phyloP scores from a whole-genome alignment of 192 early-diverging fungal genomes.

The Coemansia sp. region DNA sequence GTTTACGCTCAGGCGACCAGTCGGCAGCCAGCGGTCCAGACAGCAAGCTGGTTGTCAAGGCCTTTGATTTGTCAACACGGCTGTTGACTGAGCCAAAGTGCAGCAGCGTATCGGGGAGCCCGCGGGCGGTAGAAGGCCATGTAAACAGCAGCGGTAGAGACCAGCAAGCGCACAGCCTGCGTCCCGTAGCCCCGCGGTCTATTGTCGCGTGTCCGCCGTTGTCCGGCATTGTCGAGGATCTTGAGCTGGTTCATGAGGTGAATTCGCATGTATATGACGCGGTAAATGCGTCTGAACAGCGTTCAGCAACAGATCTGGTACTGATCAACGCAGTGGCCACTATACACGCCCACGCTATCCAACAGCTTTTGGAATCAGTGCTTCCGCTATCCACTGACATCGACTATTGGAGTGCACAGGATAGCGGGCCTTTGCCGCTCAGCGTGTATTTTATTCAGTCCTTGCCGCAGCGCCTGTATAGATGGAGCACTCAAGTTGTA shows the following conservation, averaged over 20 bases:
- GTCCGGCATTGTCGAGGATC: constrained; percentile 11
- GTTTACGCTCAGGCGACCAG: not conserved
- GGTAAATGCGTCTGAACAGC: not conserved
- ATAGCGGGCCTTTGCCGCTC: constrained; percentile 40
- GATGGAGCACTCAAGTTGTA: constrained; percentile 2
- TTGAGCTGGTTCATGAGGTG: constrained; percentile 12
- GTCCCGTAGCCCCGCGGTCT: not conserved
- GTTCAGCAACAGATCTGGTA: constrained; percentile 9
- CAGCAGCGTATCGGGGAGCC: not conserved
- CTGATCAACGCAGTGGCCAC: constrained; percentile 34
- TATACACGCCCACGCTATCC: constrained; percentile 58
- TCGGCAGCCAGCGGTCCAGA: not conserved
- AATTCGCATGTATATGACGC: not conserved
- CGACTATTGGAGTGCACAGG: constrained; percentile 64
- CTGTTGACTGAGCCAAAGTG: constrained; percentile 9
- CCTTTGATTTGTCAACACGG: constrained; percentile 34
- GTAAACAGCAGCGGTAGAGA: not conserved
- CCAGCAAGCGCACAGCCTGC: not conserved
- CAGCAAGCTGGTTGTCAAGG: constrained; percentile 17
- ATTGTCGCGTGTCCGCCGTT: constrained; percentile 12
- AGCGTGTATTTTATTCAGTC: constrained; percentile 33
- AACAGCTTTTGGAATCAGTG: constrained; percentile 57
- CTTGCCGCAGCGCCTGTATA: constrained; percentile 28
- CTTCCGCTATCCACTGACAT: constrained; percentile 62
- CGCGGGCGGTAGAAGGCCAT: not conserved